A percentile compares a stretch with the other conserved stretches of the same genome.
Evolutionary conservation across 352 stramenopile genomes (phyloP).

Genomic region (Globisporangium parvum): DNA sequence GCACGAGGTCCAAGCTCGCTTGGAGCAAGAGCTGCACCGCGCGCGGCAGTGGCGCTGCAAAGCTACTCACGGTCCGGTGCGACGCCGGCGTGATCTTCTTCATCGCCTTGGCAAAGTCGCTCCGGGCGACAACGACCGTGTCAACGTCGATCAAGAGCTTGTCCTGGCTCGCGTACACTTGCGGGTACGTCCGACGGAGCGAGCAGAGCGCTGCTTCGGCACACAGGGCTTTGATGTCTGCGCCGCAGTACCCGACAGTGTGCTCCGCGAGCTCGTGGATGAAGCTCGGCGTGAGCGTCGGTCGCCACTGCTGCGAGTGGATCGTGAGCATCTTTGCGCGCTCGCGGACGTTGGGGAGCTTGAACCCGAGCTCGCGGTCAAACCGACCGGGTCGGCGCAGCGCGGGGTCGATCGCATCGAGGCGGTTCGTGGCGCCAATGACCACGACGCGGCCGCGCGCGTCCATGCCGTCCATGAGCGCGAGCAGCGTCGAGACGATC

Average conservation of each 20-base stretch:
- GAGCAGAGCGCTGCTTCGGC: conserved; percentile 86
- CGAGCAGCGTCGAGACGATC: conserved; percentile 90
- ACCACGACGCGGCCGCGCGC: conserved; percentile 91
- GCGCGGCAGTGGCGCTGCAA: conserved; percentile 67
- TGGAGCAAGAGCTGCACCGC: conserved; percentile 43
- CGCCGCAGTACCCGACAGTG: conserved; percentile 88
- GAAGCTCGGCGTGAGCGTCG: conserved; percentile 48
- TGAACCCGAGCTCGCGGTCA: conserved; percentile 89
- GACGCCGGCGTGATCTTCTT: conserved; percentile 84
- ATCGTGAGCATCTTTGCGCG: conserved; percentile 86
- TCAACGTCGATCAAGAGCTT: conserved; percentile 74
- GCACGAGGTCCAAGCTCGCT: conserved; percentile 26
- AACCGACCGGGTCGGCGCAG: conserved; percentile 92
- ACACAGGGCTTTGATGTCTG: conserved; percentile 90
- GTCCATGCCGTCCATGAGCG: conserved; percentile 91
- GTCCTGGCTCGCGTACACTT: conserved; percentile 80
- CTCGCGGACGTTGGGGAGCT: conserved; percentile 76
- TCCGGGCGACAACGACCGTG: conserved; percentile 64
- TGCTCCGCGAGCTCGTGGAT: conserved; percentile 72
- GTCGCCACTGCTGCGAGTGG: conserved; percentile 86
- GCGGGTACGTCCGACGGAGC: conserved; percentile 78
- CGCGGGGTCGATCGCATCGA: conserved; percentile 93
- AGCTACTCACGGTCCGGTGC: conserved; percentile 58
- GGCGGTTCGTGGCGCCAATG: conserved; percentile 97
- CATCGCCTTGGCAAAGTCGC: conserved; percentile 63